phyloP scores from a whole-genome alignment of 1,284 basidiomycete genomes.

The Singerocomus inundabilis region DNA sequence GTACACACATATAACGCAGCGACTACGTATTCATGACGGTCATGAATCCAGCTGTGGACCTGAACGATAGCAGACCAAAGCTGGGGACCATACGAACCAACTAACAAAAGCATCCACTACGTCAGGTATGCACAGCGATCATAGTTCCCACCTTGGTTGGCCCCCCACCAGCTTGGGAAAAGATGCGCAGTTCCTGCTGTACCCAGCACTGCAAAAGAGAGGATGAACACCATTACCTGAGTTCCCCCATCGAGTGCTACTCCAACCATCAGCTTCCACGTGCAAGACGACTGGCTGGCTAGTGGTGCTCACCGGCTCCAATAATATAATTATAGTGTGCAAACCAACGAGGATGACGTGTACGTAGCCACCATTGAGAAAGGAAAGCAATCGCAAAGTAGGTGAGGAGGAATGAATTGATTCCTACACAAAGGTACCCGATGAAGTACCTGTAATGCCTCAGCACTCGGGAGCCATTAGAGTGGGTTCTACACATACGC shows the following conservation, averaged over 20 bases:
- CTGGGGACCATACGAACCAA: not conserved
- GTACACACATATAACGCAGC: no score
- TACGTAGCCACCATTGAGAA: constrained; percentile 60
- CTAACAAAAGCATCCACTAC: constrained; percentile 1
- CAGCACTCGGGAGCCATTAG: not conserved
- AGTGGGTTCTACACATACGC: no score
- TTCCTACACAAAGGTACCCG: constrained; percentile 45
- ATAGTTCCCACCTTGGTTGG: constrained; percentile 40
- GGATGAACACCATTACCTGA: constrained; percentile 68
- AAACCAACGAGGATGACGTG: constrained; percentile 57
- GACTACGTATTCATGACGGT: not conserved
- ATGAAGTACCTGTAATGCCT: constrained; percentile 21
- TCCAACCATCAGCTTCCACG: not conserved
- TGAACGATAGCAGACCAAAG: not conserved
- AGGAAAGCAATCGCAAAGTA: constrained; percentile 48
- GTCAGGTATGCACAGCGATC: constrained; percentile 19
- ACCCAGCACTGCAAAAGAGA: constrained; percentile 72
- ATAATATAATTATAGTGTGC: constrained; percentile 49
- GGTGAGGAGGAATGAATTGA: constrained; percentile 41
- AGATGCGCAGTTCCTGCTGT: constrained; percentile 53
- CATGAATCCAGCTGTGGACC: no score
- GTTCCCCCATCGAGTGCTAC: constrained; percentile 58
- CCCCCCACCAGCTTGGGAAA: constrained; percentile 63
- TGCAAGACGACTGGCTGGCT: no score
- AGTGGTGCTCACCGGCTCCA: constrained; percentile 35